Percentiles rank a stretch among this genome's conserved stretches.
Evolutionary conservation across 2,329 filamentous ascomycete genomes (phyloP).

Genomic region (Colletotrichum graminicola): DNA sequence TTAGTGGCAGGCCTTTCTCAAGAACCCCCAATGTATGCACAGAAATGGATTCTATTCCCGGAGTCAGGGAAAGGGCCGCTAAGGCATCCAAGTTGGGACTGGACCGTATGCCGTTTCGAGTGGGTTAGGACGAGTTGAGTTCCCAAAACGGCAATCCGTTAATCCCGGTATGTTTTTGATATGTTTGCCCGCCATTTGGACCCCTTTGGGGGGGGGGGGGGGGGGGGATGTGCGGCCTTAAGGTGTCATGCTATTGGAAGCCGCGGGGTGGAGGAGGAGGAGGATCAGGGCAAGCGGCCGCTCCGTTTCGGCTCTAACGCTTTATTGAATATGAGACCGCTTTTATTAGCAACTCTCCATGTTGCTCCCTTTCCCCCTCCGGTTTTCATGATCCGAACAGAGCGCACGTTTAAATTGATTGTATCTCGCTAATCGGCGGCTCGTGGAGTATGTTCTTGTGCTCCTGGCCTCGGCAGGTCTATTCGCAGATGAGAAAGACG

Average conservation of each 20-base stretch:
- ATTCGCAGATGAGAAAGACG: not conserved
- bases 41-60: constrained; percentile 20
- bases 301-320: constrained; percentile 10
- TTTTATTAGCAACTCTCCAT: constrained; percentile 14
- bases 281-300: constrained; percentile 18
- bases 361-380: not conserved
- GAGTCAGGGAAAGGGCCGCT: constrained; percentile 3
- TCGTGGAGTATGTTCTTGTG: constrained; percentile 19
- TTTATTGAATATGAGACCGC: constrained; percentile 29
- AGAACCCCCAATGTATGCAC: constrained; percentile 9
- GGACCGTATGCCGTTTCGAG: constrained; percentile 21
- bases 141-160: constrained; percentile 31
- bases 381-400: not conserved
- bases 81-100: constrained; percentile 19
- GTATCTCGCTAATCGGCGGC: constrained; percentile 36
- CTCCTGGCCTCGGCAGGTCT: constrained; percentile 26
- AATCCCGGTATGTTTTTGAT: constrained; percentile 20
- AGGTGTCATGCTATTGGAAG: constrained; percentile 30
- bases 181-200: not conserved
- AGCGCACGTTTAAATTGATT: not conserved
- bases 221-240: constrained; percentile 17
- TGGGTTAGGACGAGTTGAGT: constrained; percentile 28
- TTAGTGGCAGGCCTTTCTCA: constrained; percentile 3
- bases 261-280: constrained; percentile 9
- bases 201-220: constrained; percentile 22